Percentiles rank a stretch among this genome's conserved stretches.
These are phyloP conservation scores for Beauveria australis DNA, from an alignment of 2,329 filamentous ascomycete species.

Conservation along the genomic window DNA sequence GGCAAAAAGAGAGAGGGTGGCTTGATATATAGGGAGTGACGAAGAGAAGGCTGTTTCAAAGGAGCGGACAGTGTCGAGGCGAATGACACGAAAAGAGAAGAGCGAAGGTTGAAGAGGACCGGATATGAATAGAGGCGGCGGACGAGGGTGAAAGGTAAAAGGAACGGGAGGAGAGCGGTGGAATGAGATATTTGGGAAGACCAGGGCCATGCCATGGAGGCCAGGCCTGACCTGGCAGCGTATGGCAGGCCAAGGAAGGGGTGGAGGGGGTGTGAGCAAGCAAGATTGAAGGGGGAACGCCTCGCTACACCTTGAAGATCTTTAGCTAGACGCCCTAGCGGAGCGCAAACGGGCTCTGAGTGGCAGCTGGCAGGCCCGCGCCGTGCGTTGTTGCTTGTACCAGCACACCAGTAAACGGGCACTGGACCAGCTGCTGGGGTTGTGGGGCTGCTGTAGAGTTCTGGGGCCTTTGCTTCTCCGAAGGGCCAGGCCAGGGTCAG, in stretches of 20 bases:
- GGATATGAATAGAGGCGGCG: slow-evolving; percentile 7
- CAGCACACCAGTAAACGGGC: background rate
- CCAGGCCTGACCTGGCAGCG: background rate
- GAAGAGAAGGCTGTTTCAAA: slow-evolving; percentile 12
- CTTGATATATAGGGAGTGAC: slow-evolving; percentile 12
- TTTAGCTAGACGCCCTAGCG: background rate
- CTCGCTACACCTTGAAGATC: background rate
- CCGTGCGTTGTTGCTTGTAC: background rate
- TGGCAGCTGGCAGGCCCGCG: background rate
- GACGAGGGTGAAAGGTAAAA: slow-evolving; percentile 3
- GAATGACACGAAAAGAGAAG: slow-evolving; percentile 10
- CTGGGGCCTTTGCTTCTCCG: background rate
- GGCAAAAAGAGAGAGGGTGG: slow-evolving; percentile 1
- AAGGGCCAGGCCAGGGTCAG: background rate
- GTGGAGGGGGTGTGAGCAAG: background rate
- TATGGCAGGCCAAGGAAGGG: background rate
- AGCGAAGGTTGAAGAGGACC: slow-evolving; percentile 9
- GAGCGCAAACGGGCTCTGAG: background rate
- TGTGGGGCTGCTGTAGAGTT: background rate
- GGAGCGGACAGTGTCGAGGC: slow-evolving; percentile 13
- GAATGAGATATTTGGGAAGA: slow-evolving; percentile 2
- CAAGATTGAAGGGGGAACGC: background rate
- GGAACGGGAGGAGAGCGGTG: slow-evolving; percentile 4
- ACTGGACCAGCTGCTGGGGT: background rate
- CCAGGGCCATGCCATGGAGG: background rate